Evolutionary conservation across 441 rosid genomes (phyloP), one percentile per base, ranked within the genome.

Genomic region (Daphne laureola): DNA sequence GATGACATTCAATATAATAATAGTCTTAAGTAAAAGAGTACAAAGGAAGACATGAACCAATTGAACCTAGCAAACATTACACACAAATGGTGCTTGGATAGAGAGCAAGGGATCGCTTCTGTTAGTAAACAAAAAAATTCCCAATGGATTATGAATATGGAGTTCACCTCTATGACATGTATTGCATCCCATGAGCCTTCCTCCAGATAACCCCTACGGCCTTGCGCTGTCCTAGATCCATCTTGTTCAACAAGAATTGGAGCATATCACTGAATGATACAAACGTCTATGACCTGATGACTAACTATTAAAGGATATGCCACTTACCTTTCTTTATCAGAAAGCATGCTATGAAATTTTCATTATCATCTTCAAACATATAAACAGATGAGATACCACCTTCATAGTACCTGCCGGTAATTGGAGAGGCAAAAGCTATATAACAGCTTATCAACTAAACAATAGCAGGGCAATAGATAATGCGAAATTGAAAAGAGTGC

Each of bases 151-250:
- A 3, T 0, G 47, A 16, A 35, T 43, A 23, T 14, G 40, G 43
- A 54, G 23, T 47, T 65, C 55, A 84, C 98, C 89, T 92, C 83
- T 63, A 92, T 81, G 51, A 84, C 98, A 74, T 92, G 96, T 70
- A 92, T 82, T 53, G 96, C 93, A 74, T 88, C 98, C 98, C 98
- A 92, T 1, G 95, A 82, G 57, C 98, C 98, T 77, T 88, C 96
- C 57, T 92, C 95, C 59, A 92, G 73, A 71, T 77, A 84, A 62
- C 95, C 95, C 63, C 96, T 84, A 68, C 87, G 75, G 36, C 98
- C 98, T 16, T 88, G 95, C 35, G 78, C 96, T 18, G 83, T 79
- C 73, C 78, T 88, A 56, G 98, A 88, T 62, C 98, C 96, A 78
- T 88, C 96, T 92, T 41, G 38, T 58, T 13, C 63, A 48, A 59